Percentiles rank a stretch among this genome's conserved stretches.
Evolutionary conservation across 176 grass and related monocot species (phyloP).

Genomic region (Cenchrus fungigraminus): DNA sequence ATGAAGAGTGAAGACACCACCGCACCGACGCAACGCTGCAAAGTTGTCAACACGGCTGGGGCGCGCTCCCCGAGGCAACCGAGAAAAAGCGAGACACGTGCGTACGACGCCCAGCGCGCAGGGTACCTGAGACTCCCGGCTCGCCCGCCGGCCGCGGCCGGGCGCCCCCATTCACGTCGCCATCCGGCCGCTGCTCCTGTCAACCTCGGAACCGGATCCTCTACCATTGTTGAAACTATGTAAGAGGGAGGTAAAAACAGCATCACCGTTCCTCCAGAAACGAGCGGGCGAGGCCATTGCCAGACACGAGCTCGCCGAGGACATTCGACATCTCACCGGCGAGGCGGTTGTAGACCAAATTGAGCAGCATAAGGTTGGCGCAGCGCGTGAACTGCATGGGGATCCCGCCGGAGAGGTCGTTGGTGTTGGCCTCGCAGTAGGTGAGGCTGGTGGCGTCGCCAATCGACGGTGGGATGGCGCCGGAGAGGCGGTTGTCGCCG

Average conservation of each 20-base stretch:
- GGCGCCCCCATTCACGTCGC: neutral
- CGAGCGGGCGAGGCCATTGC: constrained; percentile 49
- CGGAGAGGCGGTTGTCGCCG: constrained; percentile 44
- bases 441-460: no score
- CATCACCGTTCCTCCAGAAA: no score
- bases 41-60: neutral
- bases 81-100: neutral
- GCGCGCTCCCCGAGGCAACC: neutral
- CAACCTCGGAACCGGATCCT: no score
- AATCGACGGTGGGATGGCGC: neutral
- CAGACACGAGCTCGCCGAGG: constrained; percentile 41
- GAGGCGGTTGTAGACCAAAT: no score
- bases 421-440: no score
- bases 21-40: neutral
- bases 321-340: no score
- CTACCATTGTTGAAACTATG: no score
- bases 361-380: no score
- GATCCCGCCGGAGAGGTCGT: no score
- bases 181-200: neutral
- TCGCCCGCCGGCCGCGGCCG: neutral
- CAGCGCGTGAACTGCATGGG: no score
- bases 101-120: neutral
- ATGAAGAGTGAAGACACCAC: no score
- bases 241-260: no score
- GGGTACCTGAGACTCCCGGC: constrained; percentile 4